A percentile compares a stretch with the other conserved stretches of the same genome.
These are phyloP conservation scores for Didymellaceae sp. DNA, from an alignment of 2,329 filamentous ascomycete genomes.

Conservation along the genomic window DNA sequence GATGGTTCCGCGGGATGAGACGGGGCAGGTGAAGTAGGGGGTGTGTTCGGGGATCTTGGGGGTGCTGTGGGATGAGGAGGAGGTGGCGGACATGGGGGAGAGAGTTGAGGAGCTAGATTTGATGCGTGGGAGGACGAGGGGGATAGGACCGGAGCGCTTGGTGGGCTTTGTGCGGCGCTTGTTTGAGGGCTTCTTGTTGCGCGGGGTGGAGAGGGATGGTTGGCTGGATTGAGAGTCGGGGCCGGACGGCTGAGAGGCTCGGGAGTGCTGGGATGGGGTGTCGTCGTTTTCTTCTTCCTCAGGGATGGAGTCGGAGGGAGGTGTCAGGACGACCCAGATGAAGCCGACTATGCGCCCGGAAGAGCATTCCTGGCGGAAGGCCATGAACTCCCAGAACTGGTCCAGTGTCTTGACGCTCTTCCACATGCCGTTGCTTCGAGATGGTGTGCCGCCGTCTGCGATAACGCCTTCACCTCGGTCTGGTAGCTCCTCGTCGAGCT, in stretches of 20 bases:
- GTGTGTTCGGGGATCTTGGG: conserved; percentile 60
- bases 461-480: conserved; percentile 53
- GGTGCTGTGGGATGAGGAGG: conserved; percentile 6
- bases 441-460: conserved; percentile 49
- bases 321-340: conserved; percentile 85
- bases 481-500: conserved; percentile 83
- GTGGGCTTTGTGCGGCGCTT: conserved; percentile 32
- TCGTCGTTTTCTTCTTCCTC: conserved; percentile 44
- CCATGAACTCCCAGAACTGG: conserved; percentile 99
- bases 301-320: conserved; percentile 55
- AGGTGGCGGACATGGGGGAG: conserved; percentile 58
- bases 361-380: conserved; percentile 93
- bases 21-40: conserved; percentile 71
- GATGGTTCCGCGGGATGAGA: conserved; percentile 66
- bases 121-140: conserved; percentile 68
- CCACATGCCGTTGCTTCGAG: conserved; percentile 73
- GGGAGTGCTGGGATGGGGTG: conserved; percentile 33
- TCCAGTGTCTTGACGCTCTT: conserved; percentile 81
- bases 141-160: conserved; percentile 63
- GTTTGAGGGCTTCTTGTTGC: conserved; percentile 20
- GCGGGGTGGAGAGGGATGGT: conserved; percentile 20
- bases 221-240: conserved; percentile 25
- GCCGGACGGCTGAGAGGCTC: conserved; percentile 27
- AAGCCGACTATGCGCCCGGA: conserved; percentile 92
- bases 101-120: conserved; percentile 59